Conservation (phyloP, 768 basidiomycete species). For the Lepiota venenata region DNA sequence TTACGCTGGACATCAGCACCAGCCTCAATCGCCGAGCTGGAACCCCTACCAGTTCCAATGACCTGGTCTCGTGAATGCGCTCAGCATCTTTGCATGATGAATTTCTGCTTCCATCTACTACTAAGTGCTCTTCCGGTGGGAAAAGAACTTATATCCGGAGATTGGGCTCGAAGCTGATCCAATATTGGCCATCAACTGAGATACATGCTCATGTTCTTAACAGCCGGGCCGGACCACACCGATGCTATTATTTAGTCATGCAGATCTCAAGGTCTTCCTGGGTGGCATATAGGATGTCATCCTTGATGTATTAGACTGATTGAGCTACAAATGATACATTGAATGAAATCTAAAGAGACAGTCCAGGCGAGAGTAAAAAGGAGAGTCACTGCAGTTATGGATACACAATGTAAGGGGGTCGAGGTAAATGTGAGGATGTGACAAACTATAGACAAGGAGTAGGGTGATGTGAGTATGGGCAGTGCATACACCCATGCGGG, state of each 20-base stretch:
- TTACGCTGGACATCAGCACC: not conserved
- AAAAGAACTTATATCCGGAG: too few relatives aligned
- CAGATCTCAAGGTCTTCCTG: too few relatives aligned
- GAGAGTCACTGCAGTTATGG: not conserved
- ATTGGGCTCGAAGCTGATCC: too few relatives aligned
- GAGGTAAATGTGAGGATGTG: not conserved
- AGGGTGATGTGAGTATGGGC: not conserved
- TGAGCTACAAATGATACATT: conserved; percentile 8
- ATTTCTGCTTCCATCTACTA: too few relatives aligned
- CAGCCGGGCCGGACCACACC: not conserved
- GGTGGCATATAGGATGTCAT: not conserved
- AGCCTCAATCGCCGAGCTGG: not conserved
- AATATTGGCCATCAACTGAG: too few relatives aligned
- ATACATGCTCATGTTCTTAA: too few relatives aligned
- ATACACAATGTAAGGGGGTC: conserved; percentile 6
- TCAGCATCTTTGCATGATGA: not conserved
- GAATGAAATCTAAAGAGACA: not conserved
- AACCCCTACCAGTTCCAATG: conserved; percentile 3
- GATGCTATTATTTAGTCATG: too few relatives aligned
- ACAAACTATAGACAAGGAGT: not conserved
- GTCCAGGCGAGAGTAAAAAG: not conserved
- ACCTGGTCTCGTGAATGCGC: not conserved
- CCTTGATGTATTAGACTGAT: not conserved
- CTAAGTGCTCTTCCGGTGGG: too few relatives aligned
- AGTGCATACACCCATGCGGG: not conserved